A percentile compares a stretch with the other conserved stretches of the same genome.
Evolutionary conservation across 768 basidiomycete species (phyloP).

Genomic region (Mycena haematopus): DNA sequence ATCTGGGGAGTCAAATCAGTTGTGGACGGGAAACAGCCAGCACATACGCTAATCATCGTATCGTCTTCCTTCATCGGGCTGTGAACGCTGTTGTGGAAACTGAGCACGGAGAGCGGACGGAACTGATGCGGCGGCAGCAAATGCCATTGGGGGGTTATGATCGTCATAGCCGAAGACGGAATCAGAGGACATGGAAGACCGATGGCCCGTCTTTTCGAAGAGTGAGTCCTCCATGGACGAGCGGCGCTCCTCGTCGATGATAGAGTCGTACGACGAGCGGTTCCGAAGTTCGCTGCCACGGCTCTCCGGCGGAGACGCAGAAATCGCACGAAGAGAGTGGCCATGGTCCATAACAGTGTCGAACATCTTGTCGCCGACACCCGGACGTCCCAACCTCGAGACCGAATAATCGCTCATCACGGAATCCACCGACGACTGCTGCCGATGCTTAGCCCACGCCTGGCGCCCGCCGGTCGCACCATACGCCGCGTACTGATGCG

Average conservation of each 20-base stretch:
- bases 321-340: slow-evolving; percentile 65
- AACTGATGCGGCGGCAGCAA: slow-evolving; percentile 58
- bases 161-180: slow-evolving; percentile 67
- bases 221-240: slow-evolving; percentile 57
- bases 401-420: slow-evolving; percentile 67
- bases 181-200: slow-evolving; percentile 58
- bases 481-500: slow-evolving; percentile 59
- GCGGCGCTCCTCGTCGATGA: slow-evolving; percentile 59
- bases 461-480: slow-evolving; percentile 61
- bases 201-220: slow-evolving; percentile 67
- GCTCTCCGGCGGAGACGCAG: slow-evolving; percentile 67
- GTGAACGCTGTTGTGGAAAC: slow-evolving; percentile 48
- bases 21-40: slow-evolving; percentile 6
- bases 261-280: slow-evolving; percentile 65
- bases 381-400: slow-evolving; percentile 68
- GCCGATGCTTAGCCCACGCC: slow-evolving; percentile 64
- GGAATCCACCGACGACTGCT: slow-evolving; percentile 69
- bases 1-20: slow-evolving; percentile 52
- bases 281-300: slow-evolving; percentile 37
- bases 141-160: slow-evolving; percentile 39
- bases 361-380: slow-evolving; percentile 89
- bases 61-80: slow-evolving; percentile 72
- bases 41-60: slow-evolving; percentile 79
- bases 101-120: slow-evolving; percentile 70
- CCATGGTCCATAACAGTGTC: slow-evolving; percentile 58